Evolutionary conservation across 768 basidiomycete genomes (phyloP).

Genomic region (Phaffia australis): DNA sequence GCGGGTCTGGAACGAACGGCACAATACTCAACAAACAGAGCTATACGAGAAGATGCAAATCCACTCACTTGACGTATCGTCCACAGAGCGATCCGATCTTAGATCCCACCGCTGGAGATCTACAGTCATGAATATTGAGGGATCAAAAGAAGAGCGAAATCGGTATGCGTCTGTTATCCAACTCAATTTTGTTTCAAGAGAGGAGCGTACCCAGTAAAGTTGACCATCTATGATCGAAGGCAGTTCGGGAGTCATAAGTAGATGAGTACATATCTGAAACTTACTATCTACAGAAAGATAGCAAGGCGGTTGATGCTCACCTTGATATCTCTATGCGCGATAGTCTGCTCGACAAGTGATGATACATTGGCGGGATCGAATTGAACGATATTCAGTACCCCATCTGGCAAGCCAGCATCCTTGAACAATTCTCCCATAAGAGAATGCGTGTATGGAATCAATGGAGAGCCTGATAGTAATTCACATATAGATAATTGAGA

Average conservation of each 20-base stretch:
- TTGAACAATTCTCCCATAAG: conserved; percentile 37
- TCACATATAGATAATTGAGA: neutral
- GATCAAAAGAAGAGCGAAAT: conserved; percentile 30
- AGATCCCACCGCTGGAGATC: conserved; percentile 35
- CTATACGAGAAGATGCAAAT: neutral
- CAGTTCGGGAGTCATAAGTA: conserved; percentile 6
- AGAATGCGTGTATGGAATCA: conserved; percentile 34
- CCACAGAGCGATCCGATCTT: conserved; percentile 37
- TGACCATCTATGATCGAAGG: conserved; percentile 28
- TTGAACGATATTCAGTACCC: conserved; percentile 51
- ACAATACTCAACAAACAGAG: neutral
- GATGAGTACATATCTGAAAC: too few species aligned
- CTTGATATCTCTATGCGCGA: conserved; percentile 46
- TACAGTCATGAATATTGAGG: conserved; percentile 40
- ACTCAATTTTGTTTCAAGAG: too few species aligned
- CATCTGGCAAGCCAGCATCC: conserved; percentile 52
- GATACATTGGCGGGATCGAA: conserved; percentile 44
- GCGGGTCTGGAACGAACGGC: neutral
- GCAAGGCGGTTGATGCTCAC: neutral
- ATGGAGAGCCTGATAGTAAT: conserved; percentile 5
- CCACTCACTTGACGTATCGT: conserved; percentile 36
- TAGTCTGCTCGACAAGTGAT: conserved; percentile 45
- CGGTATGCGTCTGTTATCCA: conserved; percentile 21
- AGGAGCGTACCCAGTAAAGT: too few species aligned
- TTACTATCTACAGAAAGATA: neutral